Conservation (phyloP, 2,329 filamentous ascomycete genomes). For the Hypocreales sp. region DNA sequence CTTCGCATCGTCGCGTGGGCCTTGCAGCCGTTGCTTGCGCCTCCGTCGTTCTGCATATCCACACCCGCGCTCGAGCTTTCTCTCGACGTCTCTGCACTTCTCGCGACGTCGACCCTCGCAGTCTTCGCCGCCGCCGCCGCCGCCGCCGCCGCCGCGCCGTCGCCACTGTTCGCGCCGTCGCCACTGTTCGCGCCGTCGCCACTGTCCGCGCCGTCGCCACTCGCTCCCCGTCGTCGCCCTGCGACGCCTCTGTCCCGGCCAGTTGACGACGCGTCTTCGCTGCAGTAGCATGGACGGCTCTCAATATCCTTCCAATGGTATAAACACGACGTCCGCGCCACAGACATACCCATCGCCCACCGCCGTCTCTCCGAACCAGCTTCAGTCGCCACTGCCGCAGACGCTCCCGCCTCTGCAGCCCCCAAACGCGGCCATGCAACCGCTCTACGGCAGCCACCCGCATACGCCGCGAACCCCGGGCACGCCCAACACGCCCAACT, state of each 20-base stretch:
- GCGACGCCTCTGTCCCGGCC: constrained; percentile 5
- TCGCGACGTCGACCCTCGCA: no score
- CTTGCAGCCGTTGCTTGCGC: constrained; percentile 6
- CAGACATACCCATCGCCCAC: constrained; percentile 35
- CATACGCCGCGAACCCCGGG: constrained; percentile 47
- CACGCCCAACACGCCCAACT: constrained; percentile 46
- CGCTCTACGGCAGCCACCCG: constrained; percentile 39
- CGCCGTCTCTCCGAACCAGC: constrained; percentile 34
- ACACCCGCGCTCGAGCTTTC: constrained; percentile 1
- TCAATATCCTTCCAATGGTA: constrained; percentile 38
- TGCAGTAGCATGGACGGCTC: constrained; percentile 37
- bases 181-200: neutral
- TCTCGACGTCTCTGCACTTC: constrained; percentile 1
- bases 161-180: constrained; percentile 1
- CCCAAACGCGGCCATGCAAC: constrained; percentile 25
- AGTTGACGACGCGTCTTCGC: constrained; percentile 14
- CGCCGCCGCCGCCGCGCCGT: no score
- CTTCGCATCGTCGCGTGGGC: constrained; percentile 11
- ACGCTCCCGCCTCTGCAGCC: constrained; percentile 40
- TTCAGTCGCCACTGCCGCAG: constrained; percentile 32
- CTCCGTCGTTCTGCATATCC: constrained; percentile 1
- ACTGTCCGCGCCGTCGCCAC: no score
- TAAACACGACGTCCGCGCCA: constrained; percentile 35
- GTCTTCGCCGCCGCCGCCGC: no score
- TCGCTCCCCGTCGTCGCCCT: no score